phyloP scores from a whole-genome alignment of 495 filamentous ascomycete species.

The Lasiosphaeris hirsuta region DNA sequence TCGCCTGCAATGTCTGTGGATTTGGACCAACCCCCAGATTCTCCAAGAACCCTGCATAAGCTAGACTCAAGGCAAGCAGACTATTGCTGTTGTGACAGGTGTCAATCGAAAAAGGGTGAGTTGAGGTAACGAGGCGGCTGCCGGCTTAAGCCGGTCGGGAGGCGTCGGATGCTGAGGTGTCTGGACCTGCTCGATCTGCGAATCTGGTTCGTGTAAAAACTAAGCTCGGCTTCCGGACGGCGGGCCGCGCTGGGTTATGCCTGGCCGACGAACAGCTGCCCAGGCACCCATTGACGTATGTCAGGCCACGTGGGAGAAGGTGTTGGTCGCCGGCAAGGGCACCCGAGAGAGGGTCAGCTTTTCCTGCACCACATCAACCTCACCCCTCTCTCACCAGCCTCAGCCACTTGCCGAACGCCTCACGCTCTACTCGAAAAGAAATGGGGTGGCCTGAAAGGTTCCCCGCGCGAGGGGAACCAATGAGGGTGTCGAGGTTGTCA shows the following conservation, averaged over 20 bases:
- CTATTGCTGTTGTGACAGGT: too few species aligned
- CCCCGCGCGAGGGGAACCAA: slow-evolving; percentile 19
- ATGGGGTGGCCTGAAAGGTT: slow-evolving; percentile 4
- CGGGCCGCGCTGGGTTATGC: slow-evolving; percentile 2
- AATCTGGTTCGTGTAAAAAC: slow-evolving; percentile 4
- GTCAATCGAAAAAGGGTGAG: not conserved
- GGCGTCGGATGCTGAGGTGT: not conserved
- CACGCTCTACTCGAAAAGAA: not conserved
- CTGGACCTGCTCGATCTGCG: not conserved
- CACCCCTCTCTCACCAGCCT: not conserved
- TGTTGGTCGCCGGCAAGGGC: slow-evolving; percentile 2
- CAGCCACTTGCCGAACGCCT: slow-evolving; percentile 12
- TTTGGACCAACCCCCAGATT: too few species aligned
- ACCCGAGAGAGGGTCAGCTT: not conserved
- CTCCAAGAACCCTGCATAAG: too few species aligned
- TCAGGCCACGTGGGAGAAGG: slow-evolving; percentile 10
- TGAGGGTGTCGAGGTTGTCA: not conserved
- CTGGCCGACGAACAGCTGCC: not conserved
- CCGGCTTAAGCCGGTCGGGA: not conserved
- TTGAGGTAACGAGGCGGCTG: not conserved
- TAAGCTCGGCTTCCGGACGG: slow-evolving; percentile 2
- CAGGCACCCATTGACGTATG: slow-evolving; percentile 8
- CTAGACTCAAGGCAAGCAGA: too few species aligned
- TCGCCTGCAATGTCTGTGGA: too few species aligned
- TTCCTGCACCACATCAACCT: slow-evolving; percentile 14